Percentiles rank a stretch among this genome's conserved stretches.
Conservation (phyloP, 257 asterid genomes). For the Scutellaria minor region DNA sequence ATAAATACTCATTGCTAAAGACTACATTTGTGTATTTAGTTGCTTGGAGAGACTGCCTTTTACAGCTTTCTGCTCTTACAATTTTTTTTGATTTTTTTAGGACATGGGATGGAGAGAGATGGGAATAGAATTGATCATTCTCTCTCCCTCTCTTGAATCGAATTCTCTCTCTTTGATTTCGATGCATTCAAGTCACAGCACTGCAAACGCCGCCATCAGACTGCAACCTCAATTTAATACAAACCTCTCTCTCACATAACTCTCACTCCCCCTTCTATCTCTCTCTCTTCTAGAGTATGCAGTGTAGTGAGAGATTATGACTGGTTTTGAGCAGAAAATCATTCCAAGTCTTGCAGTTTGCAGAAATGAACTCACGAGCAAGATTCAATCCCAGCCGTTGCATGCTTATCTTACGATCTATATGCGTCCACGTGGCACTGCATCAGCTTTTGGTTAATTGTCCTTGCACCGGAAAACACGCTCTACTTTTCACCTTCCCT, state of each 20-base stretch:
- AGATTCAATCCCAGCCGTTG: conserved; percentile 49
- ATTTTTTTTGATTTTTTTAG: conserved; percentile 42
- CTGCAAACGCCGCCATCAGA: conserved; percentile 97
- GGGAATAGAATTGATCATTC: not conserved
- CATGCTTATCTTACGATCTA: conserved; percentile 39
- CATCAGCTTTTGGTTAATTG: conserved; percentile 64
- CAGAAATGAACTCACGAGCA: conserved; percentile 42
- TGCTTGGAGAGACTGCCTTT: conserved; percentile 32
- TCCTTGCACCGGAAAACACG: conserved; percentile 92
- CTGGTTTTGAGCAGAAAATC: conserved; percentile 40
- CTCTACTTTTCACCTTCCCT: conserved; percentile 41
- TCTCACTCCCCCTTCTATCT: conserved; percentile 11
- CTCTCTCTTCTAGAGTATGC: conserved; percentile 4
- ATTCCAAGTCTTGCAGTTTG: conserved; percentile 50
- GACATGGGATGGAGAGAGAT: conserved; percentile 34
- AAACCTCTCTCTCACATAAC: conserved; percentile 34
- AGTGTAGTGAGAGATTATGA: conserved; percentile 27
- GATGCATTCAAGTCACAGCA: conserved; percentile 72
- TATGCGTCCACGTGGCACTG: conserved; percentile 48
- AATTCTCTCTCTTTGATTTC: conserved; percentile 18
- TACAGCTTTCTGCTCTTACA: conserved; percentile 44
- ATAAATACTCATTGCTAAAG: not conserved
- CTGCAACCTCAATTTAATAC: conserved; percentile 76
- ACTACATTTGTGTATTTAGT: conserved; percentile 11
- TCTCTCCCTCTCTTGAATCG: conserved; percentile 25